Percentiles rank a stretch among this genome's conserved stretches.
Conservation (phyloP, 169 alveolate genomes). For the Cryptosporidium meleagridis region DNA sequence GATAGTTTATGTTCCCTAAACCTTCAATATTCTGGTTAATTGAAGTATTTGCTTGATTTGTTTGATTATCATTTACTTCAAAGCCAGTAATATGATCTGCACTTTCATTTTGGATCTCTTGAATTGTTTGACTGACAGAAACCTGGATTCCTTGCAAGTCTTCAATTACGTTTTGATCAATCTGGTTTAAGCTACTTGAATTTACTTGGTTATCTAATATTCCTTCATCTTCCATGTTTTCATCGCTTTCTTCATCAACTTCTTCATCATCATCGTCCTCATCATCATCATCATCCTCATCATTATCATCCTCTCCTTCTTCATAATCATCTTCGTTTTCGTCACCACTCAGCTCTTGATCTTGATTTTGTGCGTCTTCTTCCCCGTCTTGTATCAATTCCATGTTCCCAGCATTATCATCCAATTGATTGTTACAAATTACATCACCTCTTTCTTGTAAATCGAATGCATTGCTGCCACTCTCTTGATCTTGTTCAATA, state of each 20-base stretch:
- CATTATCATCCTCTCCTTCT: background rate
- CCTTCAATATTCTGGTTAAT: background rate
- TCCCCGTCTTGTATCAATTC: background rate
- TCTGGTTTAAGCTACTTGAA: background rate
- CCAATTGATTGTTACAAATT: background rate
- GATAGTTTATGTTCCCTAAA: background rate
- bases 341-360: background rate
- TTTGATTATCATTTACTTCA: background rate
- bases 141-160: background rate
- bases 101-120: background rate
- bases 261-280: background rate
- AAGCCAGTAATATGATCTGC: too few species aligned
- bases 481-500: background rate
- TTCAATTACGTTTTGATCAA: background rate
- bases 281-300: background rate
- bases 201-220: background rate
- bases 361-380: background rate
- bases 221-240: constrained; percentile 4
- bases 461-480: background rate
- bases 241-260: background rate
- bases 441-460: background rate
- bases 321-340: background rate
- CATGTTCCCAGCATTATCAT: background rate
- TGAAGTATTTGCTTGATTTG: background rate
- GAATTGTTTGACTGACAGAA: background rate